Evolutionary conservation across 129 eudicot genomes (phyloP), one percentile per base, ranked within the genome.

Genomic region (Helianthus tuberosus): DNA sequence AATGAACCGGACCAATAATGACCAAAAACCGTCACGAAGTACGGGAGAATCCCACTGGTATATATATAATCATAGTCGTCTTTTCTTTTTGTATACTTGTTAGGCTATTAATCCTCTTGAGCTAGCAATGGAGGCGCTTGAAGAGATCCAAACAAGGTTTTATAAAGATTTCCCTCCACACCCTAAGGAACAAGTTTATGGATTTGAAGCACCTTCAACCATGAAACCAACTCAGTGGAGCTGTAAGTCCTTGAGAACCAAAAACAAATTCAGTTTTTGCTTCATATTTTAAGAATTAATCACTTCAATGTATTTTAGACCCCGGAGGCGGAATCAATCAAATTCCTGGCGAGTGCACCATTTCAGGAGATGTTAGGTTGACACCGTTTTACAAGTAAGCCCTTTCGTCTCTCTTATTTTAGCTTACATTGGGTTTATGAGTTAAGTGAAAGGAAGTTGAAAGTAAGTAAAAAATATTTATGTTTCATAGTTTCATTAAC

Each of bases 321-420:
- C 98, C 98, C 0, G 98, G 97, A 75, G 98, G 98, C 52, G 97
- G 98, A 44, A 84, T 88, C 79, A 93, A 93, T 76, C 98, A 93
- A 84, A 93, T 93, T 66, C 96, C 98, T 13, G 76, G 55, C 1
- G 98, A 88, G 39, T 93, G 98, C 71, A 88, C 91, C 14, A 53
- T 93, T 46, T 86, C 86, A n/a, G 97, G 98, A 79, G 98, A 93
- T 80, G 96, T 93, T 81, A 90, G 98, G 88, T 76, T 93, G 88
- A 93, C 98, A 75, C 98, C 98, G 52, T 93, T 93, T 77, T 93
- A 93, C 81, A 60, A 84, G 98, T 93, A 84, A 64, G 85, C 66
- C 52, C 49, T 27, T 52, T 23, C 38, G 59, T 41, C 59, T 29
- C 25, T 12, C 11, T 15, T 20, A 2, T 20, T 29, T 70, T 49